Conservation (phyloP, 2,329 filamentous ascomycete genomes). For the Pseudogymnoascus sp. region DNA sequence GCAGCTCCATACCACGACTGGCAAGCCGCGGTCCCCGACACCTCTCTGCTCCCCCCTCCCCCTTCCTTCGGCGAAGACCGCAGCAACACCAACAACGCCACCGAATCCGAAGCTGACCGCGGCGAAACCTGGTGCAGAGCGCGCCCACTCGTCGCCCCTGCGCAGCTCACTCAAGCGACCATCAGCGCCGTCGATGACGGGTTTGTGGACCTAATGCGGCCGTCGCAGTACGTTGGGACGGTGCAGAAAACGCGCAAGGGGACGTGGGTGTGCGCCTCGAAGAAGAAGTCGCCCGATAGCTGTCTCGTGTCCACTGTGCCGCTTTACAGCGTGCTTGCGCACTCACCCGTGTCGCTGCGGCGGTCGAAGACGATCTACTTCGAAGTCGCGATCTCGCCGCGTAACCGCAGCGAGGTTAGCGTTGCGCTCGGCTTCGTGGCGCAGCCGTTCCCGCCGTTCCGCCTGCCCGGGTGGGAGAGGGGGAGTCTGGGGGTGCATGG, state of each 20-base stretch:
- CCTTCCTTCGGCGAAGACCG: constrained; percentile 57
- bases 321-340: constrained; percentile 53
- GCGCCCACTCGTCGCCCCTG: constrained; percentile 49
- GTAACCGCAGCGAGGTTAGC: constrained; percentile 32
- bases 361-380: constrained; percentile 56
- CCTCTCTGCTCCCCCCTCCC: constrained; percentile 61
- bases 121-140: constrained; percentile 57
- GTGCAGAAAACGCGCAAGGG: constrained; percentile 40
- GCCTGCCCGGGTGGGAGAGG: constrained; percentile 74
- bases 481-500: constrained; percentile 68
- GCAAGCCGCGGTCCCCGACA: constrained; percentile 63
- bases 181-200: constrained; percentile 40
- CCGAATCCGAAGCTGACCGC: constrained; percentile 51
- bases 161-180: constrained; percentile 38
- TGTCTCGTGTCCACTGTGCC: constrained; percentile 61
- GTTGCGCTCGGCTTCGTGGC: constrained; percentile 64
- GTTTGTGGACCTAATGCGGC: constrained; percentile 46
- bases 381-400: constrained; percentile 52
- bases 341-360: constrained; percentile 43
- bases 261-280: constrained; percentile 40
- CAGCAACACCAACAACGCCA: constrained; percentile 63
- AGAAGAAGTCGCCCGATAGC: constrained; percentile 44
- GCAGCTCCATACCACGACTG: constrained; percentile 51
- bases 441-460: constrained; percentile 67
- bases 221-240: constrained; percentile 38